phyloP scores from a whole-genome alignment of 192 early-diverging fungal species.

The Backusella tuberculispora region DNA sequence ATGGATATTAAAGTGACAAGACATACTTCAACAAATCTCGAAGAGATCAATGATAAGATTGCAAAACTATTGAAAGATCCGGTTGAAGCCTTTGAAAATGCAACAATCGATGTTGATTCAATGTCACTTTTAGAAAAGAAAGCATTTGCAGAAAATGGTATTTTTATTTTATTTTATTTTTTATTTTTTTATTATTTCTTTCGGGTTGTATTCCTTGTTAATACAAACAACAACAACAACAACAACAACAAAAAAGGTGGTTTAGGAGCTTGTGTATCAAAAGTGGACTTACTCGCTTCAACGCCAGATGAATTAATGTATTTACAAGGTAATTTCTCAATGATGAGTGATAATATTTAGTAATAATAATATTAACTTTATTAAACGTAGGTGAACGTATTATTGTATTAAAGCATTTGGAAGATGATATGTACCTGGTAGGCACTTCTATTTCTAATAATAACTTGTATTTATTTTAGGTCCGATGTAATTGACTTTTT shows the following conservation, averaged over 20 bases:
- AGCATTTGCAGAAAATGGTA: slow-evolving; percentile 39
- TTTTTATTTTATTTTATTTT: background rate
- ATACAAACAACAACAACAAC: background rate
- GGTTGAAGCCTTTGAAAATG: background rate
- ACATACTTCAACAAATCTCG: slow-evolving; percentile 40
- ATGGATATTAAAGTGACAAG: slow-evolving; percentile 35
- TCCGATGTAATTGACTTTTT: background rate
- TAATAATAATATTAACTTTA: background rate
- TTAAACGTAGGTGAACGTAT: slow-evolving; percentile 39
- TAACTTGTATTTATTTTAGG: background rate
- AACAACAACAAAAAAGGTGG: slow-evolving; percentile 36
- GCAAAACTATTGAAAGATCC: slow-evolving; percentile 30
- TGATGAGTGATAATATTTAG: background rate
- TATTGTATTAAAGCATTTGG: slow-evolving; percentile 43
- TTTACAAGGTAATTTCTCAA: slow-evolving; percentile 35
- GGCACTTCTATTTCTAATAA: background rate
- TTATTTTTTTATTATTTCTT: too few species aligned
- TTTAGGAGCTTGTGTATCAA: slow-evolving; percentile 48
- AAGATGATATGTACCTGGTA: slow-evolving; percentile 48
- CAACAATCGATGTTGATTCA: slow-evolving; percentile 26
- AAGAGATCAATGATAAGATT: slow-evolving; percentile 34
- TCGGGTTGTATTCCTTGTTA: background rate
- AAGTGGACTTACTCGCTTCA: slow-evolving; percentile 42
- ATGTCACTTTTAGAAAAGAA: slow-evolving; percentile 26
- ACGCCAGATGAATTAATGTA: slow-evolving; percentile 52